phyloP scores from a whole-genome alignment of 192 early-diverging fungal genomes.

The Podila horticola region DNA sequence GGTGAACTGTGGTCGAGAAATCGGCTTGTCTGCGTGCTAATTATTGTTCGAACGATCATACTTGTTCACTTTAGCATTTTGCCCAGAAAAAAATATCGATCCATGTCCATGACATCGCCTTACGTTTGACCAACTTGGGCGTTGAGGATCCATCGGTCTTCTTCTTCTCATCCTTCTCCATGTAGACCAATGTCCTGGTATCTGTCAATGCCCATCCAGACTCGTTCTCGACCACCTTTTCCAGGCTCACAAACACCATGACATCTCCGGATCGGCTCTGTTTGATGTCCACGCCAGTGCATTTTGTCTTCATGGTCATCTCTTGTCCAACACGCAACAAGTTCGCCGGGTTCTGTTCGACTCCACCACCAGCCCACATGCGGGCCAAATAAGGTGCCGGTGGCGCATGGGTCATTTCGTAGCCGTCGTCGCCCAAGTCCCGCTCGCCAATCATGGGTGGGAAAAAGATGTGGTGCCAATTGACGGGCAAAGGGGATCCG shows the following conservation, averaged over 20 bases:
- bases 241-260: conserved; percentile 76
- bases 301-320: conserved; percentile 65
- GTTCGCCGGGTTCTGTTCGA: conserved; percentile 67
- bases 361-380: conserved; percentile 90
- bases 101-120: not conserved
- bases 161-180: conserved; percentile 39
- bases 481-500: conserved; percentile 69
- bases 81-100: not conserved
- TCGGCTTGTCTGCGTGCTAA: conserved; percentile 67
- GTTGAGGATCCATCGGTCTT: not conserved
- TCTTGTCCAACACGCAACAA: conserved; percentile 72
- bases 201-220: conserved; percentile 71
- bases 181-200: conserved; percentile 76
- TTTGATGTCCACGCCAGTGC: conserved; percentile 67
- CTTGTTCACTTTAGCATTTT: not conserved
- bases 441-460: conserved; percentile 74
- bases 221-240: conserved; percentile 70
- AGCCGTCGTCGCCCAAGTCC: conserved; percentile 84
- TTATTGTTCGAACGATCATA: not conserved
- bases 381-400: conserved; percentile 79
- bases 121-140: conserved; percentile 51
- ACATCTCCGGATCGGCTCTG: conserved; percentile 57
- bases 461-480: conserved; percentile 84
- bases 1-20: conserved; percentile 63
- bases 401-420: conserved; percentile 78